A percentile compares a stretch with the other conserved stretches of the same genome.
Evolutionary conservation across 495 filamentous ascomycete species (phyloP).

Genomic region (Aspergillus carlsbadensis): DNA sequence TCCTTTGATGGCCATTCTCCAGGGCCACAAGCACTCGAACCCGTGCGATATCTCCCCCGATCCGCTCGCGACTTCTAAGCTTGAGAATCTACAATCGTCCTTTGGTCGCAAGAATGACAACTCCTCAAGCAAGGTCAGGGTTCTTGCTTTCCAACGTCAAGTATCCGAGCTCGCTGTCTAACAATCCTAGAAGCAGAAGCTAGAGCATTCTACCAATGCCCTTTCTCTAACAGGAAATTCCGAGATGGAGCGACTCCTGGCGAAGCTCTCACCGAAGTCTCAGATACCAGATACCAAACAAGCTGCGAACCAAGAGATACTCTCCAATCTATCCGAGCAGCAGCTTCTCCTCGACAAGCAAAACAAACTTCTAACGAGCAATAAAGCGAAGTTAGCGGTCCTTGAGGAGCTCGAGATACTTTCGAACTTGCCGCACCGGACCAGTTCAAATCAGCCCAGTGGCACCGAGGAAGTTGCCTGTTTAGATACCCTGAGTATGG

Average conservation of each 20-base stretch:
- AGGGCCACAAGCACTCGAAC: constrained; percentile 31
- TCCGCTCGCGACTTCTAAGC: constrained; percentile 38
- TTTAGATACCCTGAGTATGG: constrained; percentile 25
- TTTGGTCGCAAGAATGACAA: constrained; percentile 20
- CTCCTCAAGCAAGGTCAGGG: constrained; percentile 38
- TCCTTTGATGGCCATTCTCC: not conserved
- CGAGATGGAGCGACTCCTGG: constrained; percentile 40
- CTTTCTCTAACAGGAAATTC: constrained; percentile 23
- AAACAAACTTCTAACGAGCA: constrained; percentile 43
- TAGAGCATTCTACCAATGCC: constrained; percentile 35
- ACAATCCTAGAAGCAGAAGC: constrained; percentile 55
- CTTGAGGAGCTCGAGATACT: constrained; percentile 47
- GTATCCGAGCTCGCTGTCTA: constrained; percentile 25
- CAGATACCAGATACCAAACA: constrained; percentile 20
- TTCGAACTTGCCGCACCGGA: constrained; percentile 54
- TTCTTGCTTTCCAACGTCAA: not conserved
- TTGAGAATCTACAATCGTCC: constrained; percentile 34
- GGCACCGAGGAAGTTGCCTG: constrained; percentile 27
- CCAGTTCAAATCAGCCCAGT: constrained; percentile 47
- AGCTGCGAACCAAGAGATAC: constrained; percentile 23
- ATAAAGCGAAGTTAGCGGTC: constrained; percentile 23
- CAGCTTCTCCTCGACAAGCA: constrained; percentile 56
- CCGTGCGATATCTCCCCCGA: constrained; percentile 31
- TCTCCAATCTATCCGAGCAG: constrained; percentile 69
- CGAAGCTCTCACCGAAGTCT: constrained; percentile 34